These are phyloP conservation scores for Trichoderma breve DNA, from an alignment of 2,329 filamentous ascomycete species.

Conservation along the genomic window DNA sequence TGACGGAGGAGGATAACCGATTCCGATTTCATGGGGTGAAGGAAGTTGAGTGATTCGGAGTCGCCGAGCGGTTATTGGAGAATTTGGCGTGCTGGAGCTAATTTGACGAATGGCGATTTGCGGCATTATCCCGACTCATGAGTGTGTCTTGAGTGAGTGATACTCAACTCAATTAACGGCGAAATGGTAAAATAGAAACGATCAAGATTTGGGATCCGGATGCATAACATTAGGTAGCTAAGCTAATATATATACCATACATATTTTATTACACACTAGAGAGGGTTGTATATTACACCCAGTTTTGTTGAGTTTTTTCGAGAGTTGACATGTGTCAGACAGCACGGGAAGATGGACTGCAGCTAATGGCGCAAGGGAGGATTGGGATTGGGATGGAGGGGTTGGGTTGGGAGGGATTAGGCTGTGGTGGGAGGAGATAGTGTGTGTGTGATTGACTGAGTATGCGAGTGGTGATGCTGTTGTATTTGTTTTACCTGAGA, in stretches of 20 bases:
- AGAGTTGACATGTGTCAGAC: background rate
- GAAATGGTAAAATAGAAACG: background rate
- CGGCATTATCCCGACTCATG: background rate
- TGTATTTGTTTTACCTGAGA: background rate
- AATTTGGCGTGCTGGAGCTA: background rate
- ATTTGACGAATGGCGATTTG: background rate
- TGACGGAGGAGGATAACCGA: background rate
- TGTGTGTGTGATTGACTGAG: background rate
- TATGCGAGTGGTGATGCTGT: background rate
- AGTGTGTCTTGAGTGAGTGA: background rate
- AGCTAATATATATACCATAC: background rate
- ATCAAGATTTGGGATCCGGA: background rate
- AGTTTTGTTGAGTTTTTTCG: background rate
- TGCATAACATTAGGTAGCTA: background rate
- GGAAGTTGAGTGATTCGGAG: background rate
- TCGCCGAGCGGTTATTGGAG: background rate
- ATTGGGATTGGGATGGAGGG: background rate
- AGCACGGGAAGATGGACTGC: background rate
- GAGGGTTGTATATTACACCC: background rate
- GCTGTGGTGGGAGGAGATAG: background rate
- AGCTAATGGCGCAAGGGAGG: slow-evolving; percentile 17
- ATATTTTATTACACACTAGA: background rate
- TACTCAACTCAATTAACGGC: background rate
- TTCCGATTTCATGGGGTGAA: too few species aligned
- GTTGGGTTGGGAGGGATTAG: slow-evolving; percentile 3